These are phyloP conservation scores for Irpex sp. DNA, from an alignment of 1,284 basidiomycete species.

Conservation along the genomic window DNA sequence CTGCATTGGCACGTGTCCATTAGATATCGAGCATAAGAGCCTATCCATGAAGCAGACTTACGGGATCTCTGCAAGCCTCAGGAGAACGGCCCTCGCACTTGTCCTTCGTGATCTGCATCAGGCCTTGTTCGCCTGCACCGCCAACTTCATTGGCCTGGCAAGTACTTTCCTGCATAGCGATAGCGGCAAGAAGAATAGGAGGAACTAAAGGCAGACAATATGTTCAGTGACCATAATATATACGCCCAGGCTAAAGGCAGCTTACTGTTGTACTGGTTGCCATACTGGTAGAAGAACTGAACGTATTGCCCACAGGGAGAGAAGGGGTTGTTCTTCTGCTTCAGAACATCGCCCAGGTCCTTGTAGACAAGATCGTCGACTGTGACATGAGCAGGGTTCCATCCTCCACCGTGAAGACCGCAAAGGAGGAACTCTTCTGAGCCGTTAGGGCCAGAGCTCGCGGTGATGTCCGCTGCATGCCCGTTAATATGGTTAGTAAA, in stretches of 20 bases:
- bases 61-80: conserved; percentile 64
- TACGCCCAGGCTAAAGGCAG: conserved; percentile 6
- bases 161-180: conserved; percentile 79
- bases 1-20: conserved; percentile 30
- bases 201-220: conserved; percentile 37
- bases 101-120: conserved; percentile 82
- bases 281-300: conserved; percentile 61
- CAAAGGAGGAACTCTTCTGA: conserved; percentile 77
- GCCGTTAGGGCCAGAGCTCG: conserved; percentile 68
- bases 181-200: conserved; percentile 75
- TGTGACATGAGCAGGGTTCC: conserved; percentile 58
- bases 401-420: conserved; percentile 55
- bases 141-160: conserved; percentile 73
- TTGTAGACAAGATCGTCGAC: conserved; percentile 51
- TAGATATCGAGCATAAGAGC: neutral
- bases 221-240: conserved; percentile 1
- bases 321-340: conserved; percentile 54
- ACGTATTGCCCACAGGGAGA: conserved; percentile 56
- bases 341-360: conserved; percentile 49
- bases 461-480: conserved; percentile 42
- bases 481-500: neutral
- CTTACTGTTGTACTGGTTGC: conserved; percentile 44
- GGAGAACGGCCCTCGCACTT: conserved; percentile 71
- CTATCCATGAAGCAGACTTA: conserved; percentile 29
- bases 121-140: conserved; percentile 77